A percentile compares a stretch with the other conserved stretches of the same genome.
phyloP scores from a whole-genome alignment of 1,284 basidiomycete genomes.

The Microbotryum silenes-acaulis region DNA sequence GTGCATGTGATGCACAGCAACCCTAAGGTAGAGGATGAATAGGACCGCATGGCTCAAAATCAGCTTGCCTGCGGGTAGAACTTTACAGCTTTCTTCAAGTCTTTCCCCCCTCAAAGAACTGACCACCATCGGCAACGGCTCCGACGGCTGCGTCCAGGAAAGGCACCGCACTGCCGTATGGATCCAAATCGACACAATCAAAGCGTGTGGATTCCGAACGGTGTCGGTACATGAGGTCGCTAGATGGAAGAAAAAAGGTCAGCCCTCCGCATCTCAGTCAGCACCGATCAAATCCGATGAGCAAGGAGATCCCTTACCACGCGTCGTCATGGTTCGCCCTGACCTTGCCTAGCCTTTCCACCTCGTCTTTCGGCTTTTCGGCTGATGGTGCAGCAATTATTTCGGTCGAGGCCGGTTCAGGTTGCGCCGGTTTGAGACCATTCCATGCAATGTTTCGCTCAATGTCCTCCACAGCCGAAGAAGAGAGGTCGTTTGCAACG shows the following conservation, averaged over 20 bases:
- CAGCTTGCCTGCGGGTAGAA: no score
- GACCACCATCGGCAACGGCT: conserved; percentile 75
- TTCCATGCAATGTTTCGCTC: conserved; percentile 83
- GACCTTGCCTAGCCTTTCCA: conserved; percentile 52
- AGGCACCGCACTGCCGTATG: conserved; percentile 93
- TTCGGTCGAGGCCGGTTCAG: not conserved
- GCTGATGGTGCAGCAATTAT: not conserved
- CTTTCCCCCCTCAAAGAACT: conserved; percentile 20
- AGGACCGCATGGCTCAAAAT: not conserved
- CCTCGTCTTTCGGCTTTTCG: conserved; percentile 27
- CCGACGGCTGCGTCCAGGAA: conserved; percentile 98
- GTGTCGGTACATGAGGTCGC: conserved; percentile 84
- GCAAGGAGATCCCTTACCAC: conserved; percentile 51
- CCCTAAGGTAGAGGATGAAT: conserved; percentile 47
- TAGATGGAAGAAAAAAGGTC: conserved; percentile 38
- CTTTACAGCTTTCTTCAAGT: no score
- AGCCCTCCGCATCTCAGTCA: not conserved
- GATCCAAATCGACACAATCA: conserved; percentile 92
- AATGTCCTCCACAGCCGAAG: conserved; percentile 78
- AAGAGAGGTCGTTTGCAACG: conserved; percentile 86
- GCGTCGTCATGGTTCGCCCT: conserved; percentile 84
- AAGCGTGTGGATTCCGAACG: conserved; percentile 65
- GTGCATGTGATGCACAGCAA: conserved; percentile 94
- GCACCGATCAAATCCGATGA: not conserved
- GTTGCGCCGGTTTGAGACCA: conserved; percentile 51